Conservation (phyloP, 495 filamentous ascomycete genomes). For the Neurospora sp. region DNA sequence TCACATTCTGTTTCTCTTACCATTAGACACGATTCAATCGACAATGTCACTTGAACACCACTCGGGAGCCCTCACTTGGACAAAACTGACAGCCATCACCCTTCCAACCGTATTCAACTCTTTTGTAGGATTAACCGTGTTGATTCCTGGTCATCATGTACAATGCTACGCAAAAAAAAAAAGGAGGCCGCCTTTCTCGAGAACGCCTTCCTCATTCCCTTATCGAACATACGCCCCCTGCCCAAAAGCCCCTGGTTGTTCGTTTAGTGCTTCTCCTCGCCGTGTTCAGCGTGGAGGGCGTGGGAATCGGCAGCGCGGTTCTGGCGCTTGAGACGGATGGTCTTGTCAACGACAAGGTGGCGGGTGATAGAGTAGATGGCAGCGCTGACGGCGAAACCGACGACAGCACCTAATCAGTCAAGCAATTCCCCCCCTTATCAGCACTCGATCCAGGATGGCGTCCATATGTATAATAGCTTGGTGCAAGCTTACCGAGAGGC, state of each 20-base stretch:
- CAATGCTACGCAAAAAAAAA: not conserved
- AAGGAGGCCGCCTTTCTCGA: not conserved
- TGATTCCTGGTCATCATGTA: not conserved
- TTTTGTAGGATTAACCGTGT: not conserved
- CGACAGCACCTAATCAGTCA: slow-evolving; percentile 60
- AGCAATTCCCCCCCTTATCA: slow-evolving; percentile 5
- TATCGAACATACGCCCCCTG: not conserved
- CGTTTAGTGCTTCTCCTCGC: slow-evolving; percentile 23
- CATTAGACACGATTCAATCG: not conserved
- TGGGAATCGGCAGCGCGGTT: slow-evolving; percentile 32
- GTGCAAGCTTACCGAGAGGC: slow-evolving; percentile 67
- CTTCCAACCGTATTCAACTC: not conserved
- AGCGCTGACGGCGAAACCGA: slow-evolving; percentile 54
- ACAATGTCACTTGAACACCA: not conserved
- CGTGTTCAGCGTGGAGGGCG: slow-evolving; percentile 14
- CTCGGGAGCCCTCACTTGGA: not conserved
- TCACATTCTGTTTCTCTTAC: not conserved
- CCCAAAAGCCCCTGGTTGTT: not conserved
- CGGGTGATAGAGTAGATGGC: slow-evolving; percentile 69
- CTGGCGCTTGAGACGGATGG: slow-evolving; percentile 64
- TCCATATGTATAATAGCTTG: not conserved
- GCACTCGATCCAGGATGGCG: not conserved
- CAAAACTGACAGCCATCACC: not conserved
- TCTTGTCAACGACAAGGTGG: slow-evolving; percentile 85
- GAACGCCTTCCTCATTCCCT: slow-evolving; percentile 2